A percentile compares a stretch with the other conserved stretches of the same genome.
Conservation (phyloP, 176 grass and related monocot species). For the Dendrocalamus sinicus region DNA sequence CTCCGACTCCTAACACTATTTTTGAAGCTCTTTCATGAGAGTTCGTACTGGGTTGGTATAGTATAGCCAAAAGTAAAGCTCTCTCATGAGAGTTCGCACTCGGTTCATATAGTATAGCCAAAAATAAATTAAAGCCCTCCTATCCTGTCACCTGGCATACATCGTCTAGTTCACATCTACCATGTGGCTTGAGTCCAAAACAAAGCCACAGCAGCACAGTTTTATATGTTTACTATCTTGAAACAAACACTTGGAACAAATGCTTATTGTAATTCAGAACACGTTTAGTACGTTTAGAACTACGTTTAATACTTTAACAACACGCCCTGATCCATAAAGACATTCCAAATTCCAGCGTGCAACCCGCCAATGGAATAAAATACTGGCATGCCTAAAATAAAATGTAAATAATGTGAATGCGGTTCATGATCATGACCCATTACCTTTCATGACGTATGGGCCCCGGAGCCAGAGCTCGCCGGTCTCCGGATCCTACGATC, state of each 20-base stretch:
- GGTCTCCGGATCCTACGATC: constrained; percentile 80
- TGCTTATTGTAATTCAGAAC: background rate
- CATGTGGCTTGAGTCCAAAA: background rate
- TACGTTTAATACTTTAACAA: background rate
- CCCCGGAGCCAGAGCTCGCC: constrained; percentile 88
- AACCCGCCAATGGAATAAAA: background rate
- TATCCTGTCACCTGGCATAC: background rate
- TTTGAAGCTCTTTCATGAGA: background rate
- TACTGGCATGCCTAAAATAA: background rate
- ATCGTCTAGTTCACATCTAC: background rate
- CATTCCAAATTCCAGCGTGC: background rate
- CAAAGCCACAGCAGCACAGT: background rate
- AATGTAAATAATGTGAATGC: constrained; percentile 6
- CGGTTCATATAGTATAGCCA: background rate
- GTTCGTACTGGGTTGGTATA: background rate
- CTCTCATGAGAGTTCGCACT: no score
- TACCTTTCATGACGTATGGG: constrained; percentile 98
- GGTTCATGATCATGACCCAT: background rate
- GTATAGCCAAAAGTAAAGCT: background rate
- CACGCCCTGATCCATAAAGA: background rate
- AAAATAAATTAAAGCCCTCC: background rate
- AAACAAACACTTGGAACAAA: background rate
- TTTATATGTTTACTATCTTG: background rate
- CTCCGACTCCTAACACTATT: background rate
- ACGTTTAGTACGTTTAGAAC: background rate